Base-by-base conservation (phyloP, 306 rosid genomes). In the Prunus salicina region DNA sequence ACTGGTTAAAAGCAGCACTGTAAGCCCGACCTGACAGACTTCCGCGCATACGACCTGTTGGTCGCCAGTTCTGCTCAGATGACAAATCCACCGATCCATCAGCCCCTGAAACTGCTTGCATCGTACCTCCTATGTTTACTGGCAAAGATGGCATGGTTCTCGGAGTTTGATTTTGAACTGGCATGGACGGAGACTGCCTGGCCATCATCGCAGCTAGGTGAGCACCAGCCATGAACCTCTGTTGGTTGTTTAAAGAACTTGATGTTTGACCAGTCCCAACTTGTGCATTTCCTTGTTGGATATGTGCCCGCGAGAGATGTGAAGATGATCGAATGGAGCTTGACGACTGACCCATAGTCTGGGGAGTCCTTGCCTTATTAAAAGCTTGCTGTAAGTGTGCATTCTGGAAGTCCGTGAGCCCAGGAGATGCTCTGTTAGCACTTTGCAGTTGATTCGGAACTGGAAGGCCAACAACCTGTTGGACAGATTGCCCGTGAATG, bases 31-130 rank as follows among this genome's bases (percentile, higher is more conserved):
- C 90, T 3, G 86, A 9, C 13, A 96, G 87, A 81, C 97, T 91
- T 67, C 99, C 98, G 24, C 98, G 97, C 99, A 96, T 92, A 80
- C 92, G 85, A 27, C 85, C 82, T 6, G 86, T 19, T 45, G 97
- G 93, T 58, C 71, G 87, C 93, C 93, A 86, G 50, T 83, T 80
- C 73, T 84, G 90, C 62, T 88, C 97, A 12, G 88, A 53, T 61
- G 71, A 80, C 16, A 43, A 24, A 46, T 83, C 84, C 52, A 63
- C 67, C 50, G 49, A 56, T 65, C 77, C 84, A 27, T 83, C 84
- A 15, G 88, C 43, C 76, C 86, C 71, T 53, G 87, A 64, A 71
- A 84, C 83, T 57, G 96, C 46, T 62, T 81, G 86, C 20, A 67
- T 46, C 6, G 55, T 64, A 75, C 82, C 88, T 73, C 87, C 85